Conservation (phyloP, 2,329 filamentous ascomycete species). For the Diaporthe ilicicola region DNA sequence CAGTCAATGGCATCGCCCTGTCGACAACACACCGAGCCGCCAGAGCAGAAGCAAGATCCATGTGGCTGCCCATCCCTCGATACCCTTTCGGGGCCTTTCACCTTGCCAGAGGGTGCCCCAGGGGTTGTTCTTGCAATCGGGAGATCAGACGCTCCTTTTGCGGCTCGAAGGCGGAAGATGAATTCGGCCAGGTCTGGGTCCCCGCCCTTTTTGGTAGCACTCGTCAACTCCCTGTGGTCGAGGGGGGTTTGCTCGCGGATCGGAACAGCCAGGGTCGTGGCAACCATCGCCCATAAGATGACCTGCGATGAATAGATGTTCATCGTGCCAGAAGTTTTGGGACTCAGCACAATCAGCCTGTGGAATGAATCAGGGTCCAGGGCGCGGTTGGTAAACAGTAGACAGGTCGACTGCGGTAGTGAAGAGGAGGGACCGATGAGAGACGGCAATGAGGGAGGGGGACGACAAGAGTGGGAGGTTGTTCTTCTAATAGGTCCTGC, state of each 20-base stretch:
- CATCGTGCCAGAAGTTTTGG: not conserved
- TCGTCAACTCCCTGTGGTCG: not conserved
- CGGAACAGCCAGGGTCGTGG: not conserved
- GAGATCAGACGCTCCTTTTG: not conserved
- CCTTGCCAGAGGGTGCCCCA: not conserved
- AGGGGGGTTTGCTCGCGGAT: not conserved
- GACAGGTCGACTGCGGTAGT: not conserved
- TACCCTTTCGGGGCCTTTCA: not conserved
- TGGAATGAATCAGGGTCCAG: no score
- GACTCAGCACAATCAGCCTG: not conserved
- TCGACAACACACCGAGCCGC: slow-evolving; percentile 34
- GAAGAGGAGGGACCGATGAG: not conserved
- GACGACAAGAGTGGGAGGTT: not conserved
- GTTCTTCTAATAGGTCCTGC: slow-evolving; percentile 1
- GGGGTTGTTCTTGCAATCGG: no score
- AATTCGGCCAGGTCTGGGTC: slow-evolving; percentile 8
- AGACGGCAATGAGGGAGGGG: not conserved
- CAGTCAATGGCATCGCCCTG: slow-evolving; percentile 20
- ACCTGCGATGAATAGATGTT: not conserved
- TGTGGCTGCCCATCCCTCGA: not conserved
- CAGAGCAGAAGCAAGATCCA: slow-evolving; percentile 33
- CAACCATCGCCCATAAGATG: not conserved
- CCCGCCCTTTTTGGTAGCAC: not conserved
- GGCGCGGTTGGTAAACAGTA: not conserved
- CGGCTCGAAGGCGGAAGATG: not conserved